Evolutionary conservation across 371 early-diverging fungal genomes (phyloP).

Genomic region (Circinella umbellata): DNA sequence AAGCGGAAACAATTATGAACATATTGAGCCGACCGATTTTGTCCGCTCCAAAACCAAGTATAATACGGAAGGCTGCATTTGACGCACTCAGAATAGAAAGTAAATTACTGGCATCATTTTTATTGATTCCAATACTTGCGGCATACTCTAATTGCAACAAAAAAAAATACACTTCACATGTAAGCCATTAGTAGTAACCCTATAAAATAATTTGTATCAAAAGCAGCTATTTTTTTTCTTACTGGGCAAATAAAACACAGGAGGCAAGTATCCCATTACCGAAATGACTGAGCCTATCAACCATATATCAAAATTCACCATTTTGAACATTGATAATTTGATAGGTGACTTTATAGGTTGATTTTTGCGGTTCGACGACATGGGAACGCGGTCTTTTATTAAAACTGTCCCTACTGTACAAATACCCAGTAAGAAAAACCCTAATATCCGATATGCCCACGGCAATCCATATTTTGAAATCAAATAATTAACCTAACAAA

Average conservation of each 20-base stretch:
- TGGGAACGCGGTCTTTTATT: conserved; percentile 39
- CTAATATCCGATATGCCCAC: conserved; percentile 42
- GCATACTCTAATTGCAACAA: conserved; percentile 30
- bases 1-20: conserved; percentile 24
- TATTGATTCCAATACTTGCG: conserved; percentile 27
- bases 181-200: background rate
- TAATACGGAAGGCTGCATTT: conserved; percentile 68
- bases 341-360: conserved; percentile 33
- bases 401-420: conserved; percentile 32
- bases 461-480: background rate
- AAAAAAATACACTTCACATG: background rate
- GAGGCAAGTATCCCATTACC: conserved; percentile 38
- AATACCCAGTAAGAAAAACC: conserved; percentile 40
- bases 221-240: background rate
- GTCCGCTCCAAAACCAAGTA: conserved; percentile 66
- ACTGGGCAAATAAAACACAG: conserved; percentile 44
- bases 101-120: conserved; percentile 28
- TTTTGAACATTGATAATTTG: conserved; percentile 29
- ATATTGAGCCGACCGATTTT: conserved; percentile 62
- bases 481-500: background rate
- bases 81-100: conserved; percentile 36
- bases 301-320: conserved; percentile 34
- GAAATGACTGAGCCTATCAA: conserved; percentile 36
- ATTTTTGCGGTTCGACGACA: conserved; percentile 12
- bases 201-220: too few species aligned